Base-by-base conservation (phyloP, 1,284 basidiomycete genomes). In the Microbotryomycetes sp. region DNA sequence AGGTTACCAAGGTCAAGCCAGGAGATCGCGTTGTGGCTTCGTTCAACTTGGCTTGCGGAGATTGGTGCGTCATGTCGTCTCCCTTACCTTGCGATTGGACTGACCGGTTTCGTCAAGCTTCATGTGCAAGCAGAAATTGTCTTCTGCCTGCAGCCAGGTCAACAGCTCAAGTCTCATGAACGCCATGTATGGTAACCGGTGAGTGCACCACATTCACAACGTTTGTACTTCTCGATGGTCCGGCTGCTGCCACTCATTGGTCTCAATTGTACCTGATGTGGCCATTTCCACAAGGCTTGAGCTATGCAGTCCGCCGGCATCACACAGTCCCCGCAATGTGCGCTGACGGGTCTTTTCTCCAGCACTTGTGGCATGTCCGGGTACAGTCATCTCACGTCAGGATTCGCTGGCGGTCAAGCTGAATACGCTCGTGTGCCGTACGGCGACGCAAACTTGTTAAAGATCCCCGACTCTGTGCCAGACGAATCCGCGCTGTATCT, bases 11-110 rank as follows among this genome's bases (percentile, higher is more conserved):
- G 23, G 85, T 92, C 68, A 75, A 78, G 4, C 74, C 83, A 15
- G 89, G 89, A 46, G 88, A 92, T 72, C 83, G 88, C 54, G 84
- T 84, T 68, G 88, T 88, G n/a, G 86, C 85, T 48, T 84, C 83
- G 0, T 89, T 89, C 82, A 86, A 88, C 70, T 84, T 88, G 58
- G 84, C 85, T 0, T 90, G 88, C 70, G 87, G 88, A 5, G 78
- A 83, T 49, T 89, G 88, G 76, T 73, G 60, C 19, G 63, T 49
- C 49, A 57, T 58, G 32, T 47, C 58, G n/a, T n/a, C n/a, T n/a
- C n/a, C n/a, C n/a, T n/a, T n/a, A n/a, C n/a, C n/a, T n/a, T n/a
- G n/a, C n/a, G n/a, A n/a, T n/a, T n/a, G n/a, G n/a, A n/a, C n/a
- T n/a, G n/a, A n/a, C n/a, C n/a, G n/a, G n/a, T n/a, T n/a, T n/a